Base-by-base conservation (phyloP, 164 flowering plant species). In the Brasenia schreberi region DNA sequence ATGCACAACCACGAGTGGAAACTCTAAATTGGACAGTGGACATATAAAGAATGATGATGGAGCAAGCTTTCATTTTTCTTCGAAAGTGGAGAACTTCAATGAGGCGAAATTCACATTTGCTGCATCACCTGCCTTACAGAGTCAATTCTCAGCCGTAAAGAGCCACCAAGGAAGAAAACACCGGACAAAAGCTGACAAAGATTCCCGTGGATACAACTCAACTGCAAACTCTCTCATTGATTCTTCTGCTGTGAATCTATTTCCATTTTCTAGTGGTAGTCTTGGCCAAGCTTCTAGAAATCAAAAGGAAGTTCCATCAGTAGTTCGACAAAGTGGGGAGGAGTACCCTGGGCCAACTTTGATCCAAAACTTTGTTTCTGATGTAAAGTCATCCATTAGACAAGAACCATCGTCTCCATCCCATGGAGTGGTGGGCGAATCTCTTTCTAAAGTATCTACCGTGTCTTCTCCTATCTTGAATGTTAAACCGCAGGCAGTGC, bases 61-160 rank as follows among this genome's bases (percentile, higher is more conserved):
- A 58, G 61, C 9, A 53, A 74, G 72, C 33, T 78, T 80, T 66
- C 58, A 52, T 76, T 78, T 70, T 68, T 65, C 82, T 72, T 74
- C 80, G 18, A 71, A 33, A 33, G 39, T 33, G 39, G 39, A 33
- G 39, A 33, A 33, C 39, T 33, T 63, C 18, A 66, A 76, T 63
- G 77, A 75, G 39, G 69, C 83, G 19, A 77, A 69, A 61, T 89
- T 90, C 69, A 75, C 80, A 19, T 94, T 94, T 80, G 77, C 87
- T 72, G 84, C 98, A 23, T 75, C 94, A 63, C 71, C 83, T 64
- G 72, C 88, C 66, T 14, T 70, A 71, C 81, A 77, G 69, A 69
- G 69, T 64, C 81, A 78, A 64, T 39, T 67, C 53, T 69, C 88
- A 68, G 66, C 80, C 39, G 39, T 33, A 43, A 79, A 76, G 71